Base-by-base conservation (phyloP, 331 rosid genomes). In the Phaseolus coccineus region DNA sequence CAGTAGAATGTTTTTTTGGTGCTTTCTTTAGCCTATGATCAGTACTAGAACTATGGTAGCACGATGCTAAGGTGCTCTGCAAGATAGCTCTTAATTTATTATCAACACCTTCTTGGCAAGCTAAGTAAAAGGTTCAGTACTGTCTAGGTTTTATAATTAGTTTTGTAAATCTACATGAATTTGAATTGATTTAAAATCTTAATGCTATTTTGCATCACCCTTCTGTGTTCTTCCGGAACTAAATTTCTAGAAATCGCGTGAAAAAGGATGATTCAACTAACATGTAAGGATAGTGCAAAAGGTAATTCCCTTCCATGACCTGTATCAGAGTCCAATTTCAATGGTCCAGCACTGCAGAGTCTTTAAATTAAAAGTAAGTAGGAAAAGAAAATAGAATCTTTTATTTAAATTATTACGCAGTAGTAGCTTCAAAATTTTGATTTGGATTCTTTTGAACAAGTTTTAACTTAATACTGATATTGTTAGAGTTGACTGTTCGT, bases 21-120 rank as follows among this genome's bases (percentile, higher is more conserved):
- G 59, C 58, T 71, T 80, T 71, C 64, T 47, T 61, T 71, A 65
- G 77, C 51, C 72, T 25, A 35, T 15, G 71, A 39, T 55, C 59
- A 51, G 27, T 25, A 51, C 25, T 25, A 63, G 57, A 72, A 46
- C 57, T 50, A 50, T 33, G 62, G 37, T 19, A 47, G 9, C 59
- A 73, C 16, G 50, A 51, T 52, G 79, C 53, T 19, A 22, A 64
- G 22, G 44, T 77, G 37, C 62, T 73, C 25, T 53, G 63, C 62
- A 48, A 76, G 35, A 33, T 48, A 44, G 44, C 7, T 19, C 14
- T 13, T 14, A 44, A 30, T 35, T 50, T 62, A 46, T 1, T 51
- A n/a, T 46, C 40, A 28, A 30, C 67, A 61, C 22, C 42, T 28
- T 61, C 7, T 4, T 69, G 59, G 42, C 35, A 56, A 40, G 59